Base-by-base conservation (phyloP, 2,329 filamentous ascomycete species). In the Aspergillus felis region DNA sequence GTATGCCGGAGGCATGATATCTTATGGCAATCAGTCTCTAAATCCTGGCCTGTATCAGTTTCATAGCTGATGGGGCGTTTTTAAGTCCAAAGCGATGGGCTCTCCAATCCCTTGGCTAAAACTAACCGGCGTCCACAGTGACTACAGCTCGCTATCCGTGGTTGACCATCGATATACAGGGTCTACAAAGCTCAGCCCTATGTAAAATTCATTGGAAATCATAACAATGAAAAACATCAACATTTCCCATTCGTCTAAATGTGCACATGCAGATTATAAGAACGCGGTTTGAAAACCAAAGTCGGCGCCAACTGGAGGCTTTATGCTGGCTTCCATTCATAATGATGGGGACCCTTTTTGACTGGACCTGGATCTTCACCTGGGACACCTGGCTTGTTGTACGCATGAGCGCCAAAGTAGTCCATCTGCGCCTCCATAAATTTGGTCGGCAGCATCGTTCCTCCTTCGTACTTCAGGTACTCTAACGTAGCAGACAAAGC, bases 361-460 rank as follows among this genome's bases (percentile, higher is more conserved):
- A 83, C 78, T 57, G 78, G 72, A 1, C 81, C 79, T 2, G 79
- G 74, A 51, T 77, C 78, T 61, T 86, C 82, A 1, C 78, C 79
- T 61, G 81, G 81, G 60, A 80, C 76, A 5, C 70, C 67, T 4
- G 72, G 69, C 58, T 72, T 73, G 66, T 89, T 85, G 67, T 83
- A 90, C 74, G 82, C 83, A 69, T 90, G 87, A 41, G 81, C 79
- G 0, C 87, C 87, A 68, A 90, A 90, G 66, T 85, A 89, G 67
- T 90, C 87, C 69, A 90, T 74, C 74, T 90, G 81, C 0, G 87
- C 87, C 71, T 90, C 87, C 74, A 87, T 86, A 66, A 90, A 89
- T 56, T 82, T 81, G 3, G 86, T 89, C 0, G 87, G 87, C 32
- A 90, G 69, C 57, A 81, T 80, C 3, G 80, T 82, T 17, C 82